phyloP scores from a whole-genome alignment of 1,139 yeast genomes.

The Citeromyces hawaiiensis region DNA sequence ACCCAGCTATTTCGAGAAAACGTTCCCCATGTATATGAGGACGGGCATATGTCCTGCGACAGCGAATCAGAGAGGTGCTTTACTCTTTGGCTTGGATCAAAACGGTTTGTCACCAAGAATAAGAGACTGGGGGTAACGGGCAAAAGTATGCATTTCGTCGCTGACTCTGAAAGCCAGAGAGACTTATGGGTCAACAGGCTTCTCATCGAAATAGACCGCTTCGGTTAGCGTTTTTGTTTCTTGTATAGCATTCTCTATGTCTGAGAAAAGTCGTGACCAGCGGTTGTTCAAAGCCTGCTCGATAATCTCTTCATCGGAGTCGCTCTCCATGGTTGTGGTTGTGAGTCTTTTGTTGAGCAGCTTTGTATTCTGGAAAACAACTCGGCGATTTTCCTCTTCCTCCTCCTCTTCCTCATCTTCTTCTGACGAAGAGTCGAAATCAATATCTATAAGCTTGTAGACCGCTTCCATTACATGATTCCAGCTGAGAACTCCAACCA shows the following conservation, averaged over 20 bases:
- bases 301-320: slow-evolving; percentile 6
- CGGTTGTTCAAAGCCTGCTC: slow-evolving; percentile 2
- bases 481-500: slow-evolving; percentile 10
- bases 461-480: slow-evolving; percentile 19
- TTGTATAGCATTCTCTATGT: slow-evolving; percentile 6
- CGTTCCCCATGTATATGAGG: slow-evolving; percentile 60
- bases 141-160: slow-evolving; percentile 57
- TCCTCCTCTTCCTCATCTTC: slow-evolving; percentile 9
- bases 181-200: slow-evolving; percentile 72
- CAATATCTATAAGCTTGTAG: slow-evolving; percentile 15
- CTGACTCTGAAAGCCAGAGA: slow-evolving; percentile 71
- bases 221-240: slow-evolving; percentile 11
- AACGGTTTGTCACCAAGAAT: slow-evolving; percentile 22
- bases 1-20: slow-evolving; percentile 40
- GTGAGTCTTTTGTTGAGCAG: slow-evolving; percentile 1
- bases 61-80: slow-evolving; percentile 64
- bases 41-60: slow-evolving; percentile 79
- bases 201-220: slow-evolving; percentile 50
- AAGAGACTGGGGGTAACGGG: slow-evolving; percentile 59
- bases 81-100: slow-evolving; percentile 72
- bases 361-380: not conserved
- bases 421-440: slow-evolving; percentile 12
- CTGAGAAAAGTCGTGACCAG: slow-evolving; percentile 4
- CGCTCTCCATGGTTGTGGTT: slow-evolving; percentile 4
- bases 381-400: slow-evolving; percentile 6